Conservation (phyloP, 148 eudicot genomes). For the Rheum nobile region DNA sequence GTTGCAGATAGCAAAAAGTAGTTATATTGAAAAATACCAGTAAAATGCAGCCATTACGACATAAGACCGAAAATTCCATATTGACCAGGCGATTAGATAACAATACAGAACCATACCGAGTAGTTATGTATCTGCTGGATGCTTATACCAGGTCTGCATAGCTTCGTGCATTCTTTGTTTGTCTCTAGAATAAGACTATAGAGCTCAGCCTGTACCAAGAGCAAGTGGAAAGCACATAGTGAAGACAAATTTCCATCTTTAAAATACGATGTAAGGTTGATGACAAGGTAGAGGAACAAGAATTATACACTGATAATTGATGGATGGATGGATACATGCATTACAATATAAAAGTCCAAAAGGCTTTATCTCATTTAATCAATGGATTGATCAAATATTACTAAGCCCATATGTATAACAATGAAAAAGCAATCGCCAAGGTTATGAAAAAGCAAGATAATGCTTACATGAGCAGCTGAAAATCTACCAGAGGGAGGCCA, state of each 20-base stretch:
- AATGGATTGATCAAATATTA: background rate
- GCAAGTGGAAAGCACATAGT: background rate
- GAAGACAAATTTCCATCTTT: background rate
- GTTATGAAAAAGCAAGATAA: conserved; percentile 4
- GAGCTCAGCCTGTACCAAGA: conserved; percentile 61
- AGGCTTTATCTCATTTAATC: background rate
- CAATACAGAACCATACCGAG: conserved; percentile 43
- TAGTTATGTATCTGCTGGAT: conserved; percentile 63
- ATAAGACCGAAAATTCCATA: background rate
- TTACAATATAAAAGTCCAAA: background rate
- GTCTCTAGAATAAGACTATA: conserved; percentile 85
- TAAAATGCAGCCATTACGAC: background rate
- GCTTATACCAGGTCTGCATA: conserved; percentile 87
- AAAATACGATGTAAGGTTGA: background rate
- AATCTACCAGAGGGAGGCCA: conserved; percentile 90
- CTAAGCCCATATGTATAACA: background rate
- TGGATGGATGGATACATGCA: background rate
- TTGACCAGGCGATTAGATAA: background rate
- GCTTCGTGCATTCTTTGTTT: conserved; percentile 74
- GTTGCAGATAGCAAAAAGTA: background rate
- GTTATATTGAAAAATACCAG: background rate
- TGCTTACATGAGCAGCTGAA: conserved; percentile 52
- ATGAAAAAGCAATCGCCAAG: background rate
- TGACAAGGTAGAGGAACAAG: background rate
- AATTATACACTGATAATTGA: background rate